Evolutionary conservation across 164 flowering plant species (phyloP), one percentile per base, ranked within the genome.

Genomic region (Piper longum): DNA sequence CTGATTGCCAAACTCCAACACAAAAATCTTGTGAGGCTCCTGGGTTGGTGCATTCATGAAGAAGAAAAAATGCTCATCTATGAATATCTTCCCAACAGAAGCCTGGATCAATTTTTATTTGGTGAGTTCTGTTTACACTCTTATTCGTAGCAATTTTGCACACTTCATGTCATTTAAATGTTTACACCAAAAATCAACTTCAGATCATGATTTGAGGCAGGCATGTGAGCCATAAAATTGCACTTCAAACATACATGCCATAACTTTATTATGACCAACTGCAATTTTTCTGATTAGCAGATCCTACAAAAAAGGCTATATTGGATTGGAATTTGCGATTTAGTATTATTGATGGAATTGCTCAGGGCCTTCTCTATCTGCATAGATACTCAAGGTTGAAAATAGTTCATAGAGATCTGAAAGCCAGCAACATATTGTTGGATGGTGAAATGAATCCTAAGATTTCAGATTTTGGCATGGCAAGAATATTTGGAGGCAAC

Each of bases 1-100:
- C 59, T 56, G 1, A 56, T 56, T 56, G 19, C 8, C 19, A 51
- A 63, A 51, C 65, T 63, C 16, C 65, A 52, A 45, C 65, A 63
- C 65, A 63, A 42, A 14, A 63, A 26, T 26, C 59, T 62, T 52
- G 65, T 63, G 17, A 51, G 16, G 44, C 56, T 63, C 1, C 1
- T 63, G 16, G 65, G 65, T 26, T 26, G 36, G 36, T 26, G 36
- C 36, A 26, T 26, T 26, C 36, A 26, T 26, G 36, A 2, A 26
- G 36, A 26, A 26, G 36, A 26, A 26, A 26, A 26, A 26, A 26
- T 26, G 36, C 36, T 26, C 36, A 26, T 26, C 36, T 26, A 26
- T 26, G 36, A 26, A 26, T 26, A 26, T 26, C 36, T 26, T 26
- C 36, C 36, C 36, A 14, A 51, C 41, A 13, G 57, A 17, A 26